Base-by-base conservation (phyloP, 176 grass and related monocot species). In the Musa beccarii region DNA sequence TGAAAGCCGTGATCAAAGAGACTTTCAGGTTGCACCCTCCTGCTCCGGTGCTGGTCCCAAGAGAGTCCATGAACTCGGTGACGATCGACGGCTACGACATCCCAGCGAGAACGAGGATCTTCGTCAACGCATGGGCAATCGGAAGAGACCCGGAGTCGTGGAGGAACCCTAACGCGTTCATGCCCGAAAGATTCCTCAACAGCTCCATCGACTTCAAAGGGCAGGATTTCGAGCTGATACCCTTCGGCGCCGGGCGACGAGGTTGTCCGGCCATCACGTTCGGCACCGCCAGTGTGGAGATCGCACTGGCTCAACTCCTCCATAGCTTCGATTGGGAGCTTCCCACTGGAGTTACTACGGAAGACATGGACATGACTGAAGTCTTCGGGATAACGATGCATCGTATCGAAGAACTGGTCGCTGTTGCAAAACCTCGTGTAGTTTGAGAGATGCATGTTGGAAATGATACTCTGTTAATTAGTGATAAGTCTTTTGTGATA, bases 121-220 rank as follows among this genome's bases (percentile, higher is more conserved):
- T 72, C 50, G 50, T 72, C 10, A 72, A 72, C 69, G 69, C 69
- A 1, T 72, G 69, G 69, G 69, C 69, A 4, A 72, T 72, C 69
- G 69, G 69, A 14, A 49, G 69, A 11, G 69, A 72, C 50, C 50
- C 49, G 19, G 50, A 24, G 49, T 13, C 11, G 9, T 72, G 69
- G 69, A 10, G 10, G 34, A n/a, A 72, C 16, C 50, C 69, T 11
- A 50, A 72, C n/a, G 10, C 51, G 50, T 72, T 72, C 9, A 11
- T 3, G 49, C 69, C 69, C 11, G 69, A 72, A 17, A 72, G 69
- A 22, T 72, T 72, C n/a, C 17, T 72, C 10, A 19, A 23, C 17
- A 72, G 51, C 10, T 51, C 49, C 9, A 23, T 72, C 10, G 69
- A 72, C 5, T 72, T 72, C 69, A 72, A 72, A 50, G 69, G 69